These are phyloP conservation scores for Thermothelomyces thermophilus DNA, from an alignment of 2,329 filamentous ascomycete species.

Conservation along the genomic window DNA sequence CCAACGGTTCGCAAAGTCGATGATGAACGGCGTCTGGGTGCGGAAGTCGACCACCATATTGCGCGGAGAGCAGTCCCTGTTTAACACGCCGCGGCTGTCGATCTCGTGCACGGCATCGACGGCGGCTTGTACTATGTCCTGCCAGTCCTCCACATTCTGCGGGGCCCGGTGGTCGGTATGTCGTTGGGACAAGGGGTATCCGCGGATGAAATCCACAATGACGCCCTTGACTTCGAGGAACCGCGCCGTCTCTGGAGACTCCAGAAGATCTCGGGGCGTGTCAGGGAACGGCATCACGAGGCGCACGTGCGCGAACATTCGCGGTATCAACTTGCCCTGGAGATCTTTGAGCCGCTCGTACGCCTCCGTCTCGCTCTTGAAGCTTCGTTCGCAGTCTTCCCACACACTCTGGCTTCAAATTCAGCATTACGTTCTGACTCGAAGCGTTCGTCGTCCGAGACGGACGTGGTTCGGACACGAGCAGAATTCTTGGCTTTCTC, in stretches of 20 bases:
- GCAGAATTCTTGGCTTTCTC: too few relatives aligned
- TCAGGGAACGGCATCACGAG: background rate
- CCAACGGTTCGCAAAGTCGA: background rate
- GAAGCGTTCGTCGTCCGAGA: too few relatives aligned
- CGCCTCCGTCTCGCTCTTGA: background rate
- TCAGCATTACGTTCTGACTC: background rate
- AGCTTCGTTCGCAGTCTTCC: background rate
- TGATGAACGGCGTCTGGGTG: background rate
- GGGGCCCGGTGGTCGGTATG: background rate
- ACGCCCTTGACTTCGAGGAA: background rate
- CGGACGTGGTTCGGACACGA: too few relatives aligned
- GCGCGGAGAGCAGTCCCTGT: background rate
- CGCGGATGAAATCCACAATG: background rate
- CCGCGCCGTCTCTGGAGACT: background rate
- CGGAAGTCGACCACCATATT: background rate
- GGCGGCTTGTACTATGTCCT: background rate
- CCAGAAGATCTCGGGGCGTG: background rate
- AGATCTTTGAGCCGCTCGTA: background rate
- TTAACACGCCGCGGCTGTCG: background rate
- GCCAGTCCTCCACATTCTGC: background rate
- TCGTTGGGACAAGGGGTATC: background rate
- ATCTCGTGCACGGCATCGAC: conserved; percentile 1
- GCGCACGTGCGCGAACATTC: conserved; percentile 1
- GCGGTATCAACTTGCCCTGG: conserved; percentile 1
- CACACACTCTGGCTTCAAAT: background rate